Conservation (phyloP, 306 rosid genomes). For the Hippophae rhamnoides region DNA sequence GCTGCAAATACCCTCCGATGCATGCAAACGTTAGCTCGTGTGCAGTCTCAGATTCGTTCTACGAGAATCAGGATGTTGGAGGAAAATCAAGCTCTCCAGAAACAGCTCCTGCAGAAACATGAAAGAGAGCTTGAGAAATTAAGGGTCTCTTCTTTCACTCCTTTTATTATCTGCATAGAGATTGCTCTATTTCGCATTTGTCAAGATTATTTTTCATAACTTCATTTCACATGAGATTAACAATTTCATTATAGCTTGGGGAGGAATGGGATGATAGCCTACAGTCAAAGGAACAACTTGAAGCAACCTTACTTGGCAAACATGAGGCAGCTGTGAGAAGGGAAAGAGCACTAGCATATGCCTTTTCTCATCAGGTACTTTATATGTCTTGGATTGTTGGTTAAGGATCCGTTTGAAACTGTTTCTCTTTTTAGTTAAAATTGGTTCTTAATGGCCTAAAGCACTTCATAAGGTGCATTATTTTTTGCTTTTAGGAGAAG, state of each 20-base stretch:
- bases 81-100: slow-evolving; percentile 94
- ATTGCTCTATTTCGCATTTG: too few species aligned
- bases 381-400: too few species aligned
- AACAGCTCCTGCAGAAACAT: slow-evolving; percentile 83
- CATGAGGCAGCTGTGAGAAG: slow-evolving; percentile 87
- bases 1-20: slow-evolving; percentile 72
- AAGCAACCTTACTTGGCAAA: slow-evolving; percentile 71
- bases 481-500: too few species aligned
- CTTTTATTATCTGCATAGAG: not conserved
- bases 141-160: slow-evolving; percentile 49
- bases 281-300: slow-evolving; percentile 92
- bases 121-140: slow-evolving; percentile 79
- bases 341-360: slow-evolving; percentile 94
- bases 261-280: slow-evolving; percentile 98
- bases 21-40: slow-evolving; percentile 92
- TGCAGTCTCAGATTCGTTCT: slow-evolving; percentile 82
- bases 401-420: too few species aligned
- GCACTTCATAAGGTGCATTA: too few species aligned
- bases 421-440: too few species aligned
- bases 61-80: slow-evolving; percentile 87
- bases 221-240: slow-evolving; percentile 14
- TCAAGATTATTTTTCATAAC: not conserved
- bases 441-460: too few species aligned
- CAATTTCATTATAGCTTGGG: slow-evolving; percentile 51
- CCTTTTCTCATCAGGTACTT: slow-evolving; percentile 90